These are phyloP conservation scores for Coemansia erecta DNA, from an alignment of 192 early-diverging fungal genomes.

Conservation along the genomic window DNA sequence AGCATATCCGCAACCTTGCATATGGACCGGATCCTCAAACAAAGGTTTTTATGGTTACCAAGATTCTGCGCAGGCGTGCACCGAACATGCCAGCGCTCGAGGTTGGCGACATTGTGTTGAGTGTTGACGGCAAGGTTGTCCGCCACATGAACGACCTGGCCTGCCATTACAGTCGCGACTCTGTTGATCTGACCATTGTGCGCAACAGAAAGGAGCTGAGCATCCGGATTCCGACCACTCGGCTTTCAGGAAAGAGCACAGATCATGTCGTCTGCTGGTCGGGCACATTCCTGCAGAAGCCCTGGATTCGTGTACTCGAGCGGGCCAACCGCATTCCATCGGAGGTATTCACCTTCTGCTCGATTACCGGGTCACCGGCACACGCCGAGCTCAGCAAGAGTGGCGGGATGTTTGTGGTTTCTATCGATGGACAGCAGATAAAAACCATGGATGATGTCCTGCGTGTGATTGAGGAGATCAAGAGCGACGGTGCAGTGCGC, in stretches of 20 bases:
- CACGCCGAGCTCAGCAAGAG: no score
- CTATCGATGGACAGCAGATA: no score
- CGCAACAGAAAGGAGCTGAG: conserved; percentile 13
- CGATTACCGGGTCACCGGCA: conserved; percentile 2
- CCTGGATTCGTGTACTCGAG: conserved; percentile 11
- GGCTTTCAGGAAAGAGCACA: not conserved
- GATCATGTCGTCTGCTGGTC: conserved; percentile 26
- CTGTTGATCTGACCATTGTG: conserved; percentile 24
- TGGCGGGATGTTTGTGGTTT: no score
- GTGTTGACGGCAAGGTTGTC: conserved; percentile 10
- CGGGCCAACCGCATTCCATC: conserved; percentile 13
- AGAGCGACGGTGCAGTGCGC: not conserved
- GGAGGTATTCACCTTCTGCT: conserved; percentile 14
- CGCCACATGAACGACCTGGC: conserved; percentile 17
- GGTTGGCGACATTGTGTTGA: conserved; percentile 33
- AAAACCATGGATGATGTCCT: conserved; percentile 27
- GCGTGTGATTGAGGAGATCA: conserved; percentile 1
- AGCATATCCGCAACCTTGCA: conserved; percentile 14
- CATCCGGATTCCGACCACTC: conserved; percentile 6
- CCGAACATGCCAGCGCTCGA: conserved; percentile 11
- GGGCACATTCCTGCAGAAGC: conserved; percentile 33
- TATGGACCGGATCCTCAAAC: no score
- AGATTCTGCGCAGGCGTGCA: conserved; percentile 7
- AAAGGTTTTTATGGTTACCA: conserved; percentile 13
- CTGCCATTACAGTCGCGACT: conserved; percentile 9